These are phyloP conservation scores for Periconia sp. DNA, from an alignment of 2,329 filamentous ascomycete species.

Conservation along the genomic window DNA sequence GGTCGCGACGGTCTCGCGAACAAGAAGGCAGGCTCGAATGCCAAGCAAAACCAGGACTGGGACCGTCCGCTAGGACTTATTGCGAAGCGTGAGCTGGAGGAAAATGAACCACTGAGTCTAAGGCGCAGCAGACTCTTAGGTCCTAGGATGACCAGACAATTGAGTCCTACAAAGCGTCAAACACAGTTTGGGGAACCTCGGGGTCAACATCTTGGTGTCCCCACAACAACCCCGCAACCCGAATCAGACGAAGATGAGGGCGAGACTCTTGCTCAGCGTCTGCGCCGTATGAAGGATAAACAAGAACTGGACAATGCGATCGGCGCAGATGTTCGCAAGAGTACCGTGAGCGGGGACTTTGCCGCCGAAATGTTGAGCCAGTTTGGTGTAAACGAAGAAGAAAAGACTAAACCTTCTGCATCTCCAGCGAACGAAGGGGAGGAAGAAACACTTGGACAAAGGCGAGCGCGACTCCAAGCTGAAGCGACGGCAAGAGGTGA, in stretches of 20 bases:
- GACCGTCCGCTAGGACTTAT: conserved; percentile 75
- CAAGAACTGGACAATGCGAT: conserved; percentile 56
- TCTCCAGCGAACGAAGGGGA: conserved; percentile 53
- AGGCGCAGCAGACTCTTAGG: conserved; percentile 78
- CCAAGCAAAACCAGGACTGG: conserved; percentile 49
- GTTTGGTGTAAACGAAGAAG: conserved; percentile 36
- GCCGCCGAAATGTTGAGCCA: conserved; percentile 69
- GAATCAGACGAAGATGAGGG: conserved; percentile 55
- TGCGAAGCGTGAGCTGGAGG: conserved; percentile 83
- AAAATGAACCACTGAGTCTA: conserved; percentile 85
- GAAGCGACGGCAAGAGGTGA: conserved; percentile 64
- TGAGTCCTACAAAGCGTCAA: conserved; percentile 27
- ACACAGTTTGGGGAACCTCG: conserved; percentile 23
- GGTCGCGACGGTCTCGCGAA: conserved; percentile 61
- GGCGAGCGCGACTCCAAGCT: conserved; percentile 74
- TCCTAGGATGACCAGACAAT: conserved; percentile 44
- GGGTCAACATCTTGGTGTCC: conserved; percentile 34
- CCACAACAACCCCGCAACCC: conserved; percentile 32
- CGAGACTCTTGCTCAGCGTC: conserved; percentile 70
- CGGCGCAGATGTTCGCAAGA: conserved; percentile 46
- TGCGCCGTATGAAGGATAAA: conserved; percentile 67
- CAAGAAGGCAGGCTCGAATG: conserved; percentile 53
- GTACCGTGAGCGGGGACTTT: conserved; percentile 69
- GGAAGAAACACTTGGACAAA: conserved; percentile 80
- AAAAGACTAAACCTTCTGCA: conserved; percentile 32